A percentile compares a stretch with the other conserved stretches of the same genome.
phyloP scores from a whole-genome alignment of 2,329 filamentous ascomycete species.

The Fusarium guadeloupense region DNA sequence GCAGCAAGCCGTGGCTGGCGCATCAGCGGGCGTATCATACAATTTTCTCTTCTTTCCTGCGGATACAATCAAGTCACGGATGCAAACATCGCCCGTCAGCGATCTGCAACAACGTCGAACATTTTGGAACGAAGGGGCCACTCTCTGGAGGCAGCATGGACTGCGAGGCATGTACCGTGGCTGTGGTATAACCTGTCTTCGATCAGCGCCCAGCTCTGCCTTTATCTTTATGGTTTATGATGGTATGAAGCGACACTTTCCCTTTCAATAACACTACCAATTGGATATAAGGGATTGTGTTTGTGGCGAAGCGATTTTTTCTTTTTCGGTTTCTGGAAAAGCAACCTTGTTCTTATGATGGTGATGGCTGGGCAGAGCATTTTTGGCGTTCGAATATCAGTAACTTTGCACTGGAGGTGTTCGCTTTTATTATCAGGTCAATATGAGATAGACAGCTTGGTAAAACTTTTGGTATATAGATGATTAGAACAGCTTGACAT shows the following conservation, averaged over 20 bases:
- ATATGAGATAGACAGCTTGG: background rate
- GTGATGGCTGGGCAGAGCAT: conserved; percentile 23
- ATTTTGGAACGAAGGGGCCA: conserved; percentile 76
- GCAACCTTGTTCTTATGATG: conserved; percentile 8
- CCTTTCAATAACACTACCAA: conserved; percentile 48
- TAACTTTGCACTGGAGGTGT: conserved; percentile 3
- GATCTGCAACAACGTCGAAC: conserved; percentile 64
- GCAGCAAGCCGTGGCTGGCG: conserved; percentile 89
- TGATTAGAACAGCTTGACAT: conserved; percentile 2
- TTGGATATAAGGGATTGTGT: background rate
- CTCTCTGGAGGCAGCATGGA: conserved; percentile 85
- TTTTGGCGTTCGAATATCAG: conserved; percentile 32
- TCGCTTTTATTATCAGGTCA: background rate
- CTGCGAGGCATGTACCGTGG: conserved; percentile 89
- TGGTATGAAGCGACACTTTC: conserved; percentile 76
- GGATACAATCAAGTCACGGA: conserved; percentile 95
- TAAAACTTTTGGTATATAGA: conserved; percentile 10
- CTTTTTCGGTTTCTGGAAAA: conserved; percentile 3
- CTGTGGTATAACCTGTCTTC: conserved; percentile 89
- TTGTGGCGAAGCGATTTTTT: background rate
- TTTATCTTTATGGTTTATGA: conserved; percentile 98
- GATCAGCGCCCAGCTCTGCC: conserved; percentile 93
- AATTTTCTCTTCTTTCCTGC: conserved; percentile 98
- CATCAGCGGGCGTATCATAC: conserved; percentile 89
- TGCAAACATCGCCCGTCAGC: conserved; percentile 86